These are phyloP conservation scores for Yamadazyma sp. DNA, from an alignment of 805 yeast genomes.

Conservation along the genomic window DNA sequence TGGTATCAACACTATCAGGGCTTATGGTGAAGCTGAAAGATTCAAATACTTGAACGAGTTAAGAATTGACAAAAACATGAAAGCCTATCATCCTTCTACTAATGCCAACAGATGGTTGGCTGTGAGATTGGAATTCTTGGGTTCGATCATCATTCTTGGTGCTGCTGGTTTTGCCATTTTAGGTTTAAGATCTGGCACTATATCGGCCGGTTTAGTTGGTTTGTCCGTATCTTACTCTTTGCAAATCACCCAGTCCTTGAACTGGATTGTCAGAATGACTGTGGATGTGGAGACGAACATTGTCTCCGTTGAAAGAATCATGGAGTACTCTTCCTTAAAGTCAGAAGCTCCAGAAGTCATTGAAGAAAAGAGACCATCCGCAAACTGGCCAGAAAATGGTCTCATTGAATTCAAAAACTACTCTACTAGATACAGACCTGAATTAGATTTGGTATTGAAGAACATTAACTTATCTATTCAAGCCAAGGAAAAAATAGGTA, in stretches of 20 bases:
- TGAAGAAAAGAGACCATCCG: slow-evolving; percentile 60
- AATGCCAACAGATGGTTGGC: slow-evolving; percentile 98
- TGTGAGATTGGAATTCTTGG: slow-evolving; percentile 86
- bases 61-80: slow-evolving; percentile 81
- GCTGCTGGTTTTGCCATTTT: slow-evolving; percentile 81
- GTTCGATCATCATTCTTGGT: slow-evolving; percentile 82
- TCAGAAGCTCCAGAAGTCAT: slow-evolving; percentile 83
- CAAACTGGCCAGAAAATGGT: slow-evolving; percentile 40
- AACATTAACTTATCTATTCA: slow-evolving; percentile 36
- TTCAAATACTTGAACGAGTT: slow-evolving; percentile 63
- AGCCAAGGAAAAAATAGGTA: slow-evolving; percentile 43
- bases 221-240: slow-evolving; percentile 89
- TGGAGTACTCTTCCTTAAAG: slow-evolving; percentile 76
- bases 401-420: slow-evolving; percentile 37
- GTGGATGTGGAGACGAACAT: slow-evolving; percentile 97
- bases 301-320: slow-evolving; percentile 92
- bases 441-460: slow-evolving; percentile 43
- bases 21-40: slow-evolving; percentile 64
- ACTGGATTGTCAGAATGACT: slow-evolving; percentile 98
- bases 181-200: slow-evolving; percentile 62
- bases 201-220: slow-evolving; percentile 92
- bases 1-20: slow-evolving; percentile 75
- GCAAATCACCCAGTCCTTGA: slow-evolving; percentile 88
- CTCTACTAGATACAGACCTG: slow-evolving; percentile 45
- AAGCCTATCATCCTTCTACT: slow-evolving; percentile 89